Conservation (phyloP, 2,329 filamentous ascomycete species). For the Aspergillus uvarum region DNA sequence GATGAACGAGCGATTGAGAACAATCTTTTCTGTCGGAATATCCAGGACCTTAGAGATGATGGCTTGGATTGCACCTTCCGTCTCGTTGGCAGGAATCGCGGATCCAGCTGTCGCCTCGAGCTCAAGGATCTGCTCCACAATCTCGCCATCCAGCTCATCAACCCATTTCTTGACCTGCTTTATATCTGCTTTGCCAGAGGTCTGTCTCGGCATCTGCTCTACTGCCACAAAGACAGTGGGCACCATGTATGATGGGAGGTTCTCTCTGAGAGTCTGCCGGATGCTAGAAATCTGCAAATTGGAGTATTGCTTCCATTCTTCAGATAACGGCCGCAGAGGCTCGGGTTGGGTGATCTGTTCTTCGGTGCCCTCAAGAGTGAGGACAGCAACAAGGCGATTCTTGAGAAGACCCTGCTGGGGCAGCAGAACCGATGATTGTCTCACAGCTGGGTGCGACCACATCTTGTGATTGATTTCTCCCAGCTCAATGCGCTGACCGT, state of each 20-base stretch:
- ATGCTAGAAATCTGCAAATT: not conserved
- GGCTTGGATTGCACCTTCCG: conserved; percentile 4
- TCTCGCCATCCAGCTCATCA: conserved; percentile 4
- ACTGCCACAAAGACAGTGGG: conserved; percentile 5
- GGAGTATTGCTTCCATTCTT: not conserved
- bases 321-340: not conserved
- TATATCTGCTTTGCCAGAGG: conserved; percentile 10
- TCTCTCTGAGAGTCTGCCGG: conserved; percentile 2
- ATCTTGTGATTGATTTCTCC: conserved; percentile 37
- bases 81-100: not conserved
- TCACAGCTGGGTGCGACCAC: not conserved
- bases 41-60: conserved; percentile 5
- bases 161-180: conserved; percentile 5
- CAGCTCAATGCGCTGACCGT: conserved; percentile 60
- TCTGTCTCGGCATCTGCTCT: conserved; percentile 7
- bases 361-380: not conserved
- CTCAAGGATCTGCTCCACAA: conserved; percentile 2
- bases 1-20: conserved; percentile 5
- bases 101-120: not conserved
- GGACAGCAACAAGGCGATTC: not conserved
- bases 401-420: not conserved
- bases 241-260: conserved; percentile 10
- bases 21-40: conserved; percentile 1
- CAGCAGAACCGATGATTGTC: not conserved
- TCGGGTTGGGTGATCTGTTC: not conserved